A percentile compares a stretch with the other conserved stretches of the same genome.
phyloP scores from a whole-genome alignment of 495 filamentous ascomycete genomes.

The Astrothelium subdiscretum region DNA sequence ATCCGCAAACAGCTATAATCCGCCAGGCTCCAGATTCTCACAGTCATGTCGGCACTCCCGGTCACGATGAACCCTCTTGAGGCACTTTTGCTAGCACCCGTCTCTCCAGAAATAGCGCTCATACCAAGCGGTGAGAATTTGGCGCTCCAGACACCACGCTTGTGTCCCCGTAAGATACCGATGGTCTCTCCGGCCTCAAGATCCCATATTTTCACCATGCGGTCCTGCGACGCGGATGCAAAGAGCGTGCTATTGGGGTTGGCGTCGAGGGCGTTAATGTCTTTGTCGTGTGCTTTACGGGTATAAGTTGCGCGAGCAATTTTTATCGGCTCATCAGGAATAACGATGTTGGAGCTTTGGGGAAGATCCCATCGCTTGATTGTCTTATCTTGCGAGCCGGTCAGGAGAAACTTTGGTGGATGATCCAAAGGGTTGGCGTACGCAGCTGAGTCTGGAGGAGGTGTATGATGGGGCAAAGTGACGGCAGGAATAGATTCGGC shows the following conservation, averaged over 20 bases:
- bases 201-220: conserved; percentile 93
- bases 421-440: conserved; percentile 56
- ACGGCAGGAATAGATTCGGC: conserved; percentile 93
- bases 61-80: conserved; percentile 69
- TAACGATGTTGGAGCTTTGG: conserved; percentile 11
- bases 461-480: conserved; percentile 57
- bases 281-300: conserved; percentile 92
- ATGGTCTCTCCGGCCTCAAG: conserved; percentile 74
- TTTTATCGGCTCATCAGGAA: conserved; percentile 24
- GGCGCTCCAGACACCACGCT: conserved; percentile 89
- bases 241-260: conserved; percentile 59
- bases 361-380: conserved; percentile 79
- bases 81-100: conserved; percentile 43
- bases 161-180: conserved; percentile 83
- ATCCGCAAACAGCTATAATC: conserved; percentile 91
- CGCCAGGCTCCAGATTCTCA: conserved; percentile 87
- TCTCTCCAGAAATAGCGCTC: conserved; percentile 55
- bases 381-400: conserved; percentile 88
- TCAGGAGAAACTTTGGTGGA: conserved; percentile 73
- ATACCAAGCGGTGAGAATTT: conserved; percentile 71
- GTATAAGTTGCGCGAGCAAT: conserved; percentile 49
- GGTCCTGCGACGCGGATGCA: conserved; percentile 91
- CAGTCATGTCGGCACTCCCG: conserved; percentile 85
- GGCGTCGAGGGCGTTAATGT: conserved; percentile 90
- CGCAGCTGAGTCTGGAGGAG: conserved; percentile 52